Evolutionary conservation across 2,329 filamentous ascomycete species (phyloP).

Genomic region (Reticulascus tulasneorum): DNA sequence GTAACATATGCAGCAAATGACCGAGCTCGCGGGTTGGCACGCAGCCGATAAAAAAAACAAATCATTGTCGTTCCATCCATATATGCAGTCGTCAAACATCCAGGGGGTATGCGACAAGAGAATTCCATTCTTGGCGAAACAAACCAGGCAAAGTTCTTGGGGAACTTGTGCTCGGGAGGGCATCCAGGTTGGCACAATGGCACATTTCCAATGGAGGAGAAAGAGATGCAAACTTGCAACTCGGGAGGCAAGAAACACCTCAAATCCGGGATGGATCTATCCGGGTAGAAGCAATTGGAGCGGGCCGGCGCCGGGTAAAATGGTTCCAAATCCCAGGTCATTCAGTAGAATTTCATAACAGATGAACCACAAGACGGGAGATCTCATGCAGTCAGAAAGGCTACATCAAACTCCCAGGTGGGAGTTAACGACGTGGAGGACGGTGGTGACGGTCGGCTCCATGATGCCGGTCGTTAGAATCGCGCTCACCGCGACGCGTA

Average conservation of each 20-base stretch:
- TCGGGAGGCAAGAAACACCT: slow-evolving; percentile 9
- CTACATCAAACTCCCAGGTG: slow-evolving; percentile 5
- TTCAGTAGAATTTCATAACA: slow-evolving; percentile 14
- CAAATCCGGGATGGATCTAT: slow-evolving; percentile 10
- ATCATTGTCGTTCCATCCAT: slow-evolving; percentile 15
- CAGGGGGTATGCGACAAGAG: slow-evolving; percentile 9
- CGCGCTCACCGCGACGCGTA: slow-evolving; percentile 36
- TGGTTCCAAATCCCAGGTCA: slow-evolving; percentile 14
- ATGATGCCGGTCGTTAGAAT: slow-evolving; percentile 34
- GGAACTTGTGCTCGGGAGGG: slow-evolving; percentile 1
- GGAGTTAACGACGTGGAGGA: slow-evolving; percentile 30
- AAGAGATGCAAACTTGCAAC: slow-evolving; percentile 16
- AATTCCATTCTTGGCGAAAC: slow-evolving; percentile 8
- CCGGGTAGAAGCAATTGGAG: slow-evolving; percentile 12
- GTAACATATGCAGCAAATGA: slow-evolving; percentile 10
- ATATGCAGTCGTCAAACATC: slow-evolving; percentile 16
- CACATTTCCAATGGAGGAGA: slow-evolving; percentile 10
- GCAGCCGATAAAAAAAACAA: background rate
- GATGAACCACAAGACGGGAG: slow-evolving; percentile 11
- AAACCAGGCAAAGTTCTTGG: slow-evolving; percentile 4
- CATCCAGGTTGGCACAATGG: slow-evolving; percentile 3
- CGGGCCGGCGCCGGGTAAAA: slow-evolving; percentile 13
- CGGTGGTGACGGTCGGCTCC: slow-evolving; percentile 35
- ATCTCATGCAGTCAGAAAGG: slow-evolving; percentile 11
- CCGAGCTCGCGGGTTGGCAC: slow-evolving; percentile 5